Evolutionary conservation across 192 early-diverging fungal species (phyloP).

Genomic region (Backusella morwellensis): DNA sequence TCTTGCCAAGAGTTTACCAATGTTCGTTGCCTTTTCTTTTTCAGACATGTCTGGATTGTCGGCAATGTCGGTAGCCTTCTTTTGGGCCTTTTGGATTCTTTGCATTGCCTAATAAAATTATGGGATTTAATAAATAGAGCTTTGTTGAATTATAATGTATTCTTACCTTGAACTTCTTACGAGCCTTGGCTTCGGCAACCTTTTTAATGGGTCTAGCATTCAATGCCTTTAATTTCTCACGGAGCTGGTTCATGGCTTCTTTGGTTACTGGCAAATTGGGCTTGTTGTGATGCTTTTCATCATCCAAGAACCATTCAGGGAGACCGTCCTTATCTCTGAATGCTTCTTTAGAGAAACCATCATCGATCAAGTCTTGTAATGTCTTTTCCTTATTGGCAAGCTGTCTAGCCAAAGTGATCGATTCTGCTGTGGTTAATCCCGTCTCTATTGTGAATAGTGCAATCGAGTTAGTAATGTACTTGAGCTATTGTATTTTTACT

Average conservation of each 20-base stretch:
- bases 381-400: slow-evolving; percentile 75
- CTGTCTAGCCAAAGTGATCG: slow-evolving; percentile 85
- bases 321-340: slow-evolving; percentile 85
- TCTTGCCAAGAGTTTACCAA: slow-evolving; percentile 79
- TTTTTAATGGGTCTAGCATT: slow-evolving; percentile 99
- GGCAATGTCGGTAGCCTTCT: slow-evolving; percentile 84
- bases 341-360: slow-evolving; percentile 87
- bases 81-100: slow-evolving; percentile 77
- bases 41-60: slow-evolving; percentile 90
- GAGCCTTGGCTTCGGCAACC: slow-evolving; percentile 96
- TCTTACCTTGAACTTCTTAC: slow-evolving; percentile 82
- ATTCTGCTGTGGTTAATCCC: slow-evolving; percentile 86
- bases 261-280: slow-evolving; percentile 92
- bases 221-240: slow-evolving; percentile 80
- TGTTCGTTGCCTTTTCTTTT: slow-evolving; percentile 79
- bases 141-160: background rate
- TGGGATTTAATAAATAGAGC: background rate
- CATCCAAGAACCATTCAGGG: slow-evolving; percentile 92
- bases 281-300: slow-evolving; percentile 89
- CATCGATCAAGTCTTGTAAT: slow-evolving; percentile 85
- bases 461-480: background rate
- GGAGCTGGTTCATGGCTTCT: slow-evolving; percentile 87
- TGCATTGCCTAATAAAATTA: slow-evolving; percentile 46
- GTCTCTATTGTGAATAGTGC: slow-evolving; percentile 26
- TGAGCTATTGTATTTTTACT: background rate